These are phyloP conservation scores for Cyberlindnera nakhonratchasimensis DNA, from an alignment of 805 yeast genomes.

Conservation along the genomic window DNA sequence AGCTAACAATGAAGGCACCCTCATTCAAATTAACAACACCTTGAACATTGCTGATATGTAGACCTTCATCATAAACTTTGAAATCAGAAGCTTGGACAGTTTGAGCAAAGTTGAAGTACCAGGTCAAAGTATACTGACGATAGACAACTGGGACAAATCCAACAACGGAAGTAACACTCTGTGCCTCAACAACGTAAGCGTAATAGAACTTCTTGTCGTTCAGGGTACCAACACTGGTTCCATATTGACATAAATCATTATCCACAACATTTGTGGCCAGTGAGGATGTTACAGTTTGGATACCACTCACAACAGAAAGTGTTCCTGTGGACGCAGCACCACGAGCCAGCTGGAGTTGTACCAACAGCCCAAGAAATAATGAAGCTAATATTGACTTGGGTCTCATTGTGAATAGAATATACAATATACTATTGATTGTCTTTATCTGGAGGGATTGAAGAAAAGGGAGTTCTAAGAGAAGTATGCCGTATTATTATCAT, in stretches of 20 bases:
- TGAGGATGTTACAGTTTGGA: slow-evolving; percentile 2
- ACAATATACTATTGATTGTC: too few relatives aligned
- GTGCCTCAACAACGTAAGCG: not conserved
- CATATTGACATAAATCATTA: slow-evolving; percentile 1
- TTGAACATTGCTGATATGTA: not conserved
- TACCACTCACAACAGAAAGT: not conserved
- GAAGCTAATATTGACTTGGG: not conserved
- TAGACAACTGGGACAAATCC: not conserved
- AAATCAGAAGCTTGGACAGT: not conserved
- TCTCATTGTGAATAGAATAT: not conserved
- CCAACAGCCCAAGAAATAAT: not conserved
- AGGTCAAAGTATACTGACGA: not conserved
- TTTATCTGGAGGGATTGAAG: too few relatives aligned
- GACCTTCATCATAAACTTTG: not conserved
- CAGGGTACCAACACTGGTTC: slow-evolving; percentile 3
- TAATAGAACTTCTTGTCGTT: slow-evolving; percentile 5
- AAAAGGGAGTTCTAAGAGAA: too few relatives aligned
- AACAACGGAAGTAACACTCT: not conserved
- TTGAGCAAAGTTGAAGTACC: slow-evolving; percentile 1
- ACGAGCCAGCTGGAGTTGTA: slow-evolving; percentile 1
- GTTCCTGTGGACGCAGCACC: not conserved
- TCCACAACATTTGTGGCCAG: not conserved
- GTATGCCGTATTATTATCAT: too few relatives aligned
- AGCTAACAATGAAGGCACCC: not conserved
- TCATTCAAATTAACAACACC: slow-evolving; percentile 2